Evolutionary conservation across 2,329 filamentous ascomycete species (phyloP).

Genomic region (Ophiognomonia clavigignenti-juglandacearum): DNA sequence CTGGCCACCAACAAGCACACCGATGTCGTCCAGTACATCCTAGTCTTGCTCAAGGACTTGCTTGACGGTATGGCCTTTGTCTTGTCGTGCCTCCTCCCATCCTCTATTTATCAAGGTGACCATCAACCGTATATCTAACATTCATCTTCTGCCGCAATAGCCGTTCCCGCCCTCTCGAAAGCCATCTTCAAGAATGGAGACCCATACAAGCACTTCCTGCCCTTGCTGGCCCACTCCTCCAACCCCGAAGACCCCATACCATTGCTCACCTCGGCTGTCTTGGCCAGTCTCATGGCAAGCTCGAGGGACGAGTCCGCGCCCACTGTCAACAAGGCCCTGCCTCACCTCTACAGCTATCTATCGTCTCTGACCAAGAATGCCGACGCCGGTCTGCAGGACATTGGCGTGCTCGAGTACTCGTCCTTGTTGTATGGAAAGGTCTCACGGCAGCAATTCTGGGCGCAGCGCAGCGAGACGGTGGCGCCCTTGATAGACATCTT

Average conservation of each 20-base stretch:
- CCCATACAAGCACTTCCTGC: conserved; percentile 79
- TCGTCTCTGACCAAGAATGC: conserved; percentile 77
- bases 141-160: conserved; percentile 39
- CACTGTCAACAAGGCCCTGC: conserved; percentile 67
- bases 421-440: conserved; percentile 70
- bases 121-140: background rate
- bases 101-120: too few relatives aligned
- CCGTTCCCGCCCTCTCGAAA: conserved; percentile 72
- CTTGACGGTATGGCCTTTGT: conserved; percentile 63
- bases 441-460: conserved; percentile 83
- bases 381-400: conserved; percentile 89
- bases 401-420: conserved; percentile 89
- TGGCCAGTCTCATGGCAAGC: conserved; percentile 71
- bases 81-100: too few relatives aligned
- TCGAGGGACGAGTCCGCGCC: conserved; percentile 59
- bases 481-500: conserved; percentile 79
- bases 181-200: conserved; percentile 70
- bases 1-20: conserved; percentile 70
- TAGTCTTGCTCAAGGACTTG: conserved; percentile 83
- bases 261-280: conserved; percentile 81
- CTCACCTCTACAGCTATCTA: conserved; percentile 80
- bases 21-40: conserved; percentile 91
- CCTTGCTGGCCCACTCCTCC: conserved; percentile 75
- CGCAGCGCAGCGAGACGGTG: conserved; percentile 80
- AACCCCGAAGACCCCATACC: conserved; percentile 74